These are phyloP conservation scores for Astragalus membranaceus DNA, from an alignment of 306 rosid species.

Conservation along the genomic window DNA sequence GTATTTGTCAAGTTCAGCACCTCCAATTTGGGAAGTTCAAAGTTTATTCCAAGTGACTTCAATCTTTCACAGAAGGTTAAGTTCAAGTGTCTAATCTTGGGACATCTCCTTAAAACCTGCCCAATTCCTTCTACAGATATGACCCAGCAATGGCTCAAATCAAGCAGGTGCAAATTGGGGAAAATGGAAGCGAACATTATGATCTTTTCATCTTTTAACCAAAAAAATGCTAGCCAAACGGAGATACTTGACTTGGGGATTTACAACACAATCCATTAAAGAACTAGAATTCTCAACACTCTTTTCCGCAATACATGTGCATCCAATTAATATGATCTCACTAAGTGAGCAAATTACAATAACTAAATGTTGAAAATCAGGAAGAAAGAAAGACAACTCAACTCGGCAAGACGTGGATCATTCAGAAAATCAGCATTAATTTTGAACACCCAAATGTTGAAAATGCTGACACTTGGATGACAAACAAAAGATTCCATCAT, in stretches of 20 bases:
- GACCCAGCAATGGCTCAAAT: constrained; percentile 30
- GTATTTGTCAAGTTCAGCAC: constrained; percentile 30
- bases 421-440: constrained; percentile 32
- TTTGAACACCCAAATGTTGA: constrained; percentile 48
- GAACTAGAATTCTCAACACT: not conserved
- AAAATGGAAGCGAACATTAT: constrained; percentile 29
- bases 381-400: too few relatives aligned
- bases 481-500: constrained; percentile 38
- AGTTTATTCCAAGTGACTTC: constrained; percentile 23
- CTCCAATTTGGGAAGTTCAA: constrained; percentile 39
- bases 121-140: constrained; percentile 36
- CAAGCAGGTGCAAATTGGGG: constrained; percentile 47
- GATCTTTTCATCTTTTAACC: constrained; percentile 22
- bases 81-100: constrained; percentile 36
- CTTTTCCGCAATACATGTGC: constrained; percentile 22
- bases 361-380: too few relatives aligned
- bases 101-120: constrained; percentile 42
- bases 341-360: not conserved
- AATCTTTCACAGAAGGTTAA: constrained; percentile 10
- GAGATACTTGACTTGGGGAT: constrained; percentile 33
- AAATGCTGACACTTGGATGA: constrained; percentile 35
- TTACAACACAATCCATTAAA: constrained; percentile 1
- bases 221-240: constrained; percentile 31
- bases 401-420: constrained; percentile 6
- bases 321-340: constrained; percentile 40